Base-by-base conservation (phyloP, 2,329 filamentous ascomycete species). In the Alternaria angustiovoidea region DNA sequence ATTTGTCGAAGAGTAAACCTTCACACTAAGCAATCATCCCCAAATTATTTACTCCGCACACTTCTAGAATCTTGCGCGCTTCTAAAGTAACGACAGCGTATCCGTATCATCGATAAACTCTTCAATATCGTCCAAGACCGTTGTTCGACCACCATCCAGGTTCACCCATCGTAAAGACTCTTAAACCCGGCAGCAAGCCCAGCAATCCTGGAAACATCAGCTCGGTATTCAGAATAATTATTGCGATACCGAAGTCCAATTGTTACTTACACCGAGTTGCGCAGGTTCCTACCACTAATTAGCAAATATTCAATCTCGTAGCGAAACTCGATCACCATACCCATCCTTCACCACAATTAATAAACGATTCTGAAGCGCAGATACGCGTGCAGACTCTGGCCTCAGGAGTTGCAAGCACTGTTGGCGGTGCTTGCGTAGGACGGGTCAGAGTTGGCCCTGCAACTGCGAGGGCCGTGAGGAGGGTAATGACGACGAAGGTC, bases 241-340 rank as follows among this genome's bases (percentile, higher is more conserved):
- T 9, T 22, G 8, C 26, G n/a, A 32, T 12, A 9, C 26, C 6
- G n/a, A 32, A 18, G 14, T 8, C 8, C 26, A 9, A 18, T 7
- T 8, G 16, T 8, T n/a, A 54, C 53, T 47, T 55, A 55, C 53
- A 34, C 43, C 43, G 11, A 41, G 8, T 18, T 48, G 42, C 5
- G 3, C 32, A 51, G 47, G 34, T 12, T 38, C 32, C 47, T 51
- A 36, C 7, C 32, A 16, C 32, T 12, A 14, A 7, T 34, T 39
- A 51, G 48, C 22, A 26, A 4, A 51, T 5, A 48, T 5, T 48
- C 48, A 20, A n/a, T 28, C 16, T 28, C 39, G 5, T 4, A 20
- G 18, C 6, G 24, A 36, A 51, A 6, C 11, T 24, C 4, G 4
- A 28, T 26, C 9, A 11, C 28, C 36, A 9, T 51, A 51, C 48